Evolutionary conservation across 352 stramenopile species (phyloP), one percentile per base, ranked within the genome.

Genomic region (Pilasporangium apinafurcum): DNA sequence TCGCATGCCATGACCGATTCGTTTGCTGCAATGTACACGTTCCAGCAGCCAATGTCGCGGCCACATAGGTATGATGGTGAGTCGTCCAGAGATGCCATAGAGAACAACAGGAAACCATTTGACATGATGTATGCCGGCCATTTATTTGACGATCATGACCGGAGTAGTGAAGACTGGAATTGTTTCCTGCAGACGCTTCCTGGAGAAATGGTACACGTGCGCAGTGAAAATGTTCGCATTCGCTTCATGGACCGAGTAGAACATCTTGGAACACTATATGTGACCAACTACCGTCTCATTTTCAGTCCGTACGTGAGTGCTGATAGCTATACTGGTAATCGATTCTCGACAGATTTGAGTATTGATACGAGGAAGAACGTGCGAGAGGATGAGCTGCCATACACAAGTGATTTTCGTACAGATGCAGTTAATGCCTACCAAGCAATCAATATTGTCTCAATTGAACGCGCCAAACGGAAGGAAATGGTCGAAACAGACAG

Each of bases 271-370:
- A 90, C 55, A 25, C 49, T 93, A 13, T 89, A 83, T 42, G 67
- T 91, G 36, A 93, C 74, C 16, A 90, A 84, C 48, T 93, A 83
- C 52, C 69, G 81, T 33, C 60, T 93, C 28, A 64, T 93, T 7
- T 91, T 93, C 47, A 86, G 64, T 24, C 75, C 79, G 8, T 52
- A 58, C 28, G 36, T 63, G 3, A 31, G 34, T 12, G 26, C 20
- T 12, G 20, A 39, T 12, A n/a, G 22, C 21, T 16, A 27, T 7
- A 10, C 20, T 9, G 32, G 17, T 9, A 16, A 12, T 17, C 51
- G 59, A 21, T 48, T 50, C 25, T 58, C 37, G 0, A 36, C 53
- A 9, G 50, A 68, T 26, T 16, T 57, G 32, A 49, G 53, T 9
- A 50, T 64, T 12, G 57, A 55, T 37, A 14, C 48, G 14, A 61